These are phyloP conservation scores for Perkinsela sp. DNA, from an alignment of 208 protist species.

Conservation along the genomic window DNA sequence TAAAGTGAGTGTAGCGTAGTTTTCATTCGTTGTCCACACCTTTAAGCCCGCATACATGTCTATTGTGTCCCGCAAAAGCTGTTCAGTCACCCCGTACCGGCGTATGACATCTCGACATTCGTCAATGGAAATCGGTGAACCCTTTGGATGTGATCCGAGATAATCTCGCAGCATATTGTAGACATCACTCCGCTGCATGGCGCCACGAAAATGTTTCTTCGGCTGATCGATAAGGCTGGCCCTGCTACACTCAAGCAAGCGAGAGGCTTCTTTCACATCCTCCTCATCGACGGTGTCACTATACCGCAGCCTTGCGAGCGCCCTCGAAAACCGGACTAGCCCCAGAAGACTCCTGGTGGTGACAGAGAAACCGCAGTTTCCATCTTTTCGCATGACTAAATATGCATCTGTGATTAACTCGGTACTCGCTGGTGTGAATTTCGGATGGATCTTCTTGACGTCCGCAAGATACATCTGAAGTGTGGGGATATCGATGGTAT, in stretches of 20 bases:
- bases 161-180: not conserved
- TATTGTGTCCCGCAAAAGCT: not conserved
- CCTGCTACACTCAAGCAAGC: constrained; percentile 28
- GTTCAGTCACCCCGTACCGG: not conserved
- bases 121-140: not conserved
- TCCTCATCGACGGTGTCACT: constrained; percentile 26
- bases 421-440: constrained; percentile 24
- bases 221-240: not conserved
- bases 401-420: constrained; percentile 53
- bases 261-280: constrained; percentile 62
- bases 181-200: not conserved
- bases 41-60: not conserved
- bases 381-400: constrained; percentile 54
- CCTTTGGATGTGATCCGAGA: not conserved
- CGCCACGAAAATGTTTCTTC: not conserved
- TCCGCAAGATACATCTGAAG: constrained; percentile 50
- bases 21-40: not conserved
- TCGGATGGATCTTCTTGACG: constrained; percentile 38
- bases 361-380: constrained; percentile 29
- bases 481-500: constrained; percentile 49
- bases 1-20: not conserved
- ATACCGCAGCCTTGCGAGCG: constrained; percentile 57
- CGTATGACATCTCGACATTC: not conserved
- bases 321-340: constrained; percentile 80
- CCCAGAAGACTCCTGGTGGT: constrained; percentile 46